Percentiles rank a stretch among this genome's conserved stretches.
Evolutionary conservation across 805 yeast species (phyloP).

Genomic region (Suhomyces faveliae): DNA sequence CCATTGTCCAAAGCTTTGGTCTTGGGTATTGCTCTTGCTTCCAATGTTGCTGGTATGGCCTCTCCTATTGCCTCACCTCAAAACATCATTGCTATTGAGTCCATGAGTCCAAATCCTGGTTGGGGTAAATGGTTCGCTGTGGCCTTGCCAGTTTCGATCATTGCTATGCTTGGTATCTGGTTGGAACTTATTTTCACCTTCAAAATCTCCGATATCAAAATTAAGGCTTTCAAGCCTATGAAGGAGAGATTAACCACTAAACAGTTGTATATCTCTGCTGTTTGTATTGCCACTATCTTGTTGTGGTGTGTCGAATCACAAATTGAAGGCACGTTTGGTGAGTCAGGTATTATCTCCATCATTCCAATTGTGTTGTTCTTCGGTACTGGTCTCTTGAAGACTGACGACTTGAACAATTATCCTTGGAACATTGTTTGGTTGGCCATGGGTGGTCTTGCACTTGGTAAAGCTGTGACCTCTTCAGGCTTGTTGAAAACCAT

Average conservation of each 20-base stretch:
- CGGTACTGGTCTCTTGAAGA: slow-evolving; percentile 48
- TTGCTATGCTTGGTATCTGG: slow-evolving; percentile 72
- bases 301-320: slow-evolving; percentile 50
- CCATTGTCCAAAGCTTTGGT: slow-evolving; percentile 80
- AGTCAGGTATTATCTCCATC: slow-evolving; percentile 47
- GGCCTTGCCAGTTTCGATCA: slow-evolving; percentile 72
- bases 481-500: slow-evolving; percentile 48
- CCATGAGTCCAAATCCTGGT: slow-evolving; percentile 72
- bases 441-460: slow-evolving; percentile 57
- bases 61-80: slow-evolving; percentile 98
- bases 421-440: slow-evolving; percentile 56
- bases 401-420: slow-evolving; percentile 49
- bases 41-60: slow-evolving; percentile 95
- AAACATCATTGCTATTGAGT: slow-evolving; percentile 83
- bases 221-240: slow-evolving; percentile 47
- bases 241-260: slow-evolving; percentile 44
- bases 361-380: slow-evolving; percentile 49
- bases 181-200: slow-evolving; percentile 64
- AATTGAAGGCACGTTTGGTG: slow-evolving; percentile 44
- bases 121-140: slow-evolving; percentile 96
- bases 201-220: slow-evolving; percentile 47
- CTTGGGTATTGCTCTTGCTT: slow-evolving; percentile 88
- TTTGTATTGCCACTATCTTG: slow-evolving; percentile 43
- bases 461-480: slow-evolving; percentile 50
- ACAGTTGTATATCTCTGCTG: slow-evolving; percentile 43